These are phyloP conservation scores for Populus simonii DNA, from an alignment of 345 rosid species.

Conservation along the genomic window DNA sequence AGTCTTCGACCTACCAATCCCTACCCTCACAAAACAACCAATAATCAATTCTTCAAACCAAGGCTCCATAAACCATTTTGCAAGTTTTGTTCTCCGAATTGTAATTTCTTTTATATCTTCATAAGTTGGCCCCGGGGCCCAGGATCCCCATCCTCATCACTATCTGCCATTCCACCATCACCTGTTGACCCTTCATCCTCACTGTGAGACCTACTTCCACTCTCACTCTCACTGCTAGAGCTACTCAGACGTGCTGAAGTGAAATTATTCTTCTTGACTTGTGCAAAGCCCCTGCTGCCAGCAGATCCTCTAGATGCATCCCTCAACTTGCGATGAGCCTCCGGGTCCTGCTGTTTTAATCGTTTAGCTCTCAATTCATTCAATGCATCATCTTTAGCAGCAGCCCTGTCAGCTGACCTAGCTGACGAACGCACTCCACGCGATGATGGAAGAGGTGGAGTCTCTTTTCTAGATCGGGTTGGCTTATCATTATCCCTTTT, in stretches of 20 bases:
- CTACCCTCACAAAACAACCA: slow-evolving; percentile 94
- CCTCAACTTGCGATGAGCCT: slow-evolving; percentile 68
- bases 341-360: slow-evolving; percentile 91
- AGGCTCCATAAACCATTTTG: slow-evolving; percentile 97
- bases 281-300: slow-evolving; percentile 55
- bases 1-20: slow-evolving; percentile 75
- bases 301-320: slow-evolving; percentile 72
- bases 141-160: slow-evolving; percentile 78
- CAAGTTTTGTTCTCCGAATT: slow-evolving; percentile 84
- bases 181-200: slow-evolving; percentile 86
- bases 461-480: slow-evolving; percentile 57
- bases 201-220: slow-evolving; percentile 78
- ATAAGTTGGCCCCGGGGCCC: slow-evolving; percentile 59
- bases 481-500: slow-evolving; percentile 73
- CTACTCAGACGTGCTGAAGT: slow-evolving; percentile 64
- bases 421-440: slow-evolving; percentile 79
- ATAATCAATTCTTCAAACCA: slow-evolving; percentile 96
- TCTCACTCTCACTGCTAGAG: slow-evolving; percentile 87
- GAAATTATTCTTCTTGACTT: slow-evolving; percentile 59
- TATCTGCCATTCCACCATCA: slow-evolving; percentile 81
- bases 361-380: slow-evolving; percentile 90
- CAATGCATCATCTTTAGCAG: slow-evolving; percentile 90
- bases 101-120: slow-evolving; percentile 87
- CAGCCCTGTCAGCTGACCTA: slow-evolving; percentile 89
- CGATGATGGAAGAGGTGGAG: slow-evolving; percentile 54